A percentile compares a stretch with the other conserved stretches of the same genome.
These are phyloP conservation scores for Fusarium poae DNA, from an alignment of 2,329 filamentous ascomycete species.

Conservation along the genomic window DNA sequence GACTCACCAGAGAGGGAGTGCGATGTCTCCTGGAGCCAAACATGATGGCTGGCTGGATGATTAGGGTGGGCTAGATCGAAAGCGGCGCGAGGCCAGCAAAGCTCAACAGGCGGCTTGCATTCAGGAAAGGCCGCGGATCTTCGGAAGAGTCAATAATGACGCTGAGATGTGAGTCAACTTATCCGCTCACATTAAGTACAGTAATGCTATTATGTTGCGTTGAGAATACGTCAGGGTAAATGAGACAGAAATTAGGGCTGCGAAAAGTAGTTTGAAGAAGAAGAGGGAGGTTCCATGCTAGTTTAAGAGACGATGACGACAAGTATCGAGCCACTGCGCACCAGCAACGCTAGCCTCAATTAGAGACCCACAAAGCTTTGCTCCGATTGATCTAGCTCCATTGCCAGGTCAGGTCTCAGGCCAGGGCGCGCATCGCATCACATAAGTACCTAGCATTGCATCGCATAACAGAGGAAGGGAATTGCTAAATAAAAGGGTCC, in stretches of 20 bases:
- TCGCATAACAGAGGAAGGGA: slow-evolving; percentile 1
- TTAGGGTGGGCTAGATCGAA: slow-evolving; percentile 37
- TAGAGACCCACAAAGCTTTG: slow-evolving; percentile 30
- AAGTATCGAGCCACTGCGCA: slow-evolving; percentile 46
- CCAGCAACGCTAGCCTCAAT: slow-evolving; percentile 31
- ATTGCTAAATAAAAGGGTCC: slow-evolving; percentile 12
- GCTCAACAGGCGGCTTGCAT: slow-evolving; percentile 41
- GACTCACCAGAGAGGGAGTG: slow-evolving; percentile 63
- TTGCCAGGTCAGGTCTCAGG: slow-evolving; percentile 1
- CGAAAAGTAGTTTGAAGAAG: slow-evolving; percentile 28
- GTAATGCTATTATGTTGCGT: slow-evolving; percentile 9
- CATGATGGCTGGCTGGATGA: slow-evolving; percentile 52
- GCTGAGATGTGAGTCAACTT: slow-evolving; percentile 30
- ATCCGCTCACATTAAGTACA: slow-evolving; percentile 16
- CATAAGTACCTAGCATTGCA: slow-evolving; percentile 8
- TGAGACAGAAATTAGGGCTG: slow-evolving; percentile 27
- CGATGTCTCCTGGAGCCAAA: slow-evolving; percentile 66
- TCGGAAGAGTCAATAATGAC: slow-evolving; percentile 15
- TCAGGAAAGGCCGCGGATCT: slow-evolving; percentile 21
- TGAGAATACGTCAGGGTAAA: slow-evolving; percentile 10
- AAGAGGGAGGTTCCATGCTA: slow-evolving; percentile 37
- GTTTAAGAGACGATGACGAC: slow-evolving; percentile 44
- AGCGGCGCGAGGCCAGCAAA: slow-evolving; percentile 41
- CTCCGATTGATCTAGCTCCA: slow-evolving; percentile 12
- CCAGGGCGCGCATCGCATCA: slow-evolving; percentile 3